Evolutionary conservation across 345 rosid genomes (phyloP), one percentile per base, ranked within the genome.

Genomic region (Viola odorata): DNA sequence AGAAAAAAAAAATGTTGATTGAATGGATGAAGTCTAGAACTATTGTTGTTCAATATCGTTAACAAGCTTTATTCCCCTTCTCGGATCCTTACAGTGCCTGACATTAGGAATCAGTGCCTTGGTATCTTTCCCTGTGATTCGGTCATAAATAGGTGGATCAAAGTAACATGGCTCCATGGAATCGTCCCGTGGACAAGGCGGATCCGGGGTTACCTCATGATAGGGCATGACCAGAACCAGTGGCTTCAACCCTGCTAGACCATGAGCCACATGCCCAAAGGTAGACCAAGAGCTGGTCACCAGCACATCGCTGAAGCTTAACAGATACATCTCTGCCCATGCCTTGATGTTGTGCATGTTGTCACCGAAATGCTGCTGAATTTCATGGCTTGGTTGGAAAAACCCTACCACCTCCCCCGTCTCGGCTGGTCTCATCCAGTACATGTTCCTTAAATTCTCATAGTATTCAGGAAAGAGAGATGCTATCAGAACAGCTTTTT

Each of bases 211-310:
- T 2, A 4, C 1, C 37, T 23, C 37, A 10, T 38, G 13, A 38
- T 37, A 10, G 36, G 55, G 55, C 37, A 52, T 38, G 13, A 62
- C 8, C 0, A 63, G 68, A 38, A 69, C 52, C 73, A 68, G 52
- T n/a, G 73, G 67, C 42, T n/a, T 69, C 49, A 59, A n/a, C 8
- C 59, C 73, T 62, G 67, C 67, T 5, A 69, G 68, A 9, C 73
- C 73, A 41, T 69, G 73, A 50, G 67, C 67, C 12, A 69, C 53
- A n/a, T 69, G 61, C n/a, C 73, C 67, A 37, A 69, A 69, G 17
- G 73, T 69, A 10, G 73, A 69, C 73, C 54, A 56, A 1, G 62
- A n/a, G 37, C 62, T 69, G 4, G 73, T 69, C 44, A 69, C 57
- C 57, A 69, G 17, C 15, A 55, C 67, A 55, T 69, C 67, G 41